Evolutionary conservation across 2,329 filamentous ascomycete genomes (phyloP), one percentile per base, ranked within the genome.

Genomic region (Fusarium secorum): DNA sequence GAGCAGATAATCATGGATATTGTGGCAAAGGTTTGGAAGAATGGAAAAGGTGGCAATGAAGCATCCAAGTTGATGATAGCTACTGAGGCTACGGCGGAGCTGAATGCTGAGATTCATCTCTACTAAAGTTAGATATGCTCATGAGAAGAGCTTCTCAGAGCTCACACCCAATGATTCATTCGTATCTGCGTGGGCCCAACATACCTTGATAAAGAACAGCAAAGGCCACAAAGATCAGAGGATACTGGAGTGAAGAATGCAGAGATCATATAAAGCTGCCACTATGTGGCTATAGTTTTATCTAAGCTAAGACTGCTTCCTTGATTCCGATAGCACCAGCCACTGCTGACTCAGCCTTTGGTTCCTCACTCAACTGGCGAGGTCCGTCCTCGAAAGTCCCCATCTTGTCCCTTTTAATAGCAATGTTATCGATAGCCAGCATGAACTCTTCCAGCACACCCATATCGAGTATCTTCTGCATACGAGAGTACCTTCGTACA

Each of bases 391-490:
- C 7, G 22, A 53, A 30, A 17, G 62, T 60, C 2, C 66, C 68
- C 66, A 70, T 58, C 5, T 49, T 36, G n/a, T 61, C 33, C 15
- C 68, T 42, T 24, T 70, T 60, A 17, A 35, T 56, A 4, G 66
- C 56, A 22, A 71, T 55, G 13, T 64, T 42, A 45, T 71, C 66
- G 8, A 67, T 48, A 2, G 67, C 67, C 10, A 42, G 10, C 3
- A 26, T n/a, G 11, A 64, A 70, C 6, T 59, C 33, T 22, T 62
- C 44, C 28, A 59, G 57, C 3, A 68, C 56, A 4, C 67, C 64
- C 69, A 72, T 65, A 3, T 52, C 60, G 6, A 68, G 32, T 22
- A 72, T 63, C 42, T 53, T 62, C 32, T 66, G 35, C 68, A 72
- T 71, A 3, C 64, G 48, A 11, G 54, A 28, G 20, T 71, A 72